Conservation (phyloP, 768 basidiomycete species). For the Lentinula sp. region DNA sequence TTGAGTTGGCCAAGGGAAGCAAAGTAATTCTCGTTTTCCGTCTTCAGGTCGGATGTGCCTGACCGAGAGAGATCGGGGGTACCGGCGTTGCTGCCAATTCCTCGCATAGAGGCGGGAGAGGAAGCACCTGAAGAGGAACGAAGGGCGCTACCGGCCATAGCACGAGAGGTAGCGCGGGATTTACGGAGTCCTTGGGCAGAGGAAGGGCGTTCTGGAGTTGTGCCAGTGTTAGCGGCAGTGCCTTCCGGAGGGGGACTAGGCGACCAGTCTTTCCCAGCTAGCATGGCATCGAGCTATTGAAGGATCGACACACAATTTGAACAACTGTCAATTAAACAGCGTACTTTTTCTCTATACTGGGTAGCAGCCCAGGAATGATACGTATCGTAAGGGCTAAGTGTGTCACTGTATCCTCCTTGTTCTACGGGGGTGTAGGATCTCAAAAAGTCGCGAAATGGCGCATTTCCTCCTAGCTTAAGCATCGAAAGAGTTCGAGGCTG, state of each 20-base stretch:
- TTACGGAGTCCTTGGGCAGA: slow-evolving; percentile 84
- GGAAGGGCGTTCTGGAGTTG: slow-evolving; percentile 51
- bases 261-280: slow-evolving; percentile 75
- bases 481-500: slow-evolving; percentile 8
- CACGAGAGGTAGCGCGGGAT: slow-evolving; percentile 67
- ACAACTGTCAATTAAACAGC: slow-evolving; percentile 5
- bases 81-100: slow-evolving; percentile 29
- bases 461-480: slow-evolving; percentile 80
- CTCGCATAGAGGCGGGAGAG: slow-evolving; percentile 47
- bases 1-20: slow-evolving; percentile 80
- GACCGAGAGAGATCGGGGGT: slow-evolving; percentile 32
- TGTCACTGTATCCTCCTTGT: slow-evolving; percentile 64
- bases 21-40: slow-evolving; percentile 86
- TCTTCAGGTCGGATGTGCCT: slow-evolving; percentile 47
- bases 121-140: slow-evolving; percentile 41
- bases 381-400: slow-evolving; percentile 60
- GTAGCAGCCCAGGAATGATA: slow-evolving; percentile 94
- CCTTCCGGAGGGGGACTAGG: slow-evolving; percentile 63
- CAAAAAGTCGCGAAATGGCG: slow-evolving; percentile 75
- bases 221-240: slow-evolving; percentile 20
- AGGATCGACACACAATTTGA: slow-evolving; percentile 12
- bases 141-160: slow-evolving; percentile 35
- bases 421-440: slow-evolving; percentile 59
- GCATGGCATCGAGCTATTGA: slow-evolving; percentile 67
- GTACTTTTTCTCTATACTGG: slow-evolving; percentile 92